A percentile compares a stretch with the other conserved stretches of the same genome.
These are phyloP conservation scores for Vachellia collinsii DNA, from an alignment of 306 rosid genomes.

Conservation along the genomic window DNA sequence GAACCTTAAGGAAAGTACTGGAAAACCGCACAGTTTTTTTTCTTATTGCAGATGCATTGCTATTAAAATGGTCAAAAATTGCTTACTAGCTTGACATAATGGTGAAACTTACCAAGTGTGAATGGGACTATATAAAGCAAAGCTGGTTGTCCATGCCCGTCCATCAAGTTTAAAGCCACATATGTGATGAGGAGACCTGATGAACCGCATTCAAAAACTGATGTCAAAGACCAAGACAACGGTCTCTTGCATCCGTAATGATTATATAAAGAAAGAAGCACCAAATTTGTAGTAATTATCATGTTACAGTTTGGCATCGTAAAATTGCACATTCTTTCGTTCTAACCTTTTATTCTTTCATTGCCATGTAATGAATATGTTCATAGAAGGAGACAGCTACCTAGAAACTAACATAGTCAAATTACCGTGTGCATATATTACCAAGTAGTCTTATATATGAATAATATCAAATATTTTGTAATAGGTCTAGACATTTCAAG, in stretches of 20 bases:
- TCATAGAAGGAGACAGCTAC: background rate
- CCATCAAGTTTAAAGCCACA: constrained; percentile 97
- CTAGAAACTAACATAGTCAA: background rate
- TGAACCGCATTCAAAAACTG: constrained; percentile 28
- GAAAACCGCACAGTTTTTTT: background rate
- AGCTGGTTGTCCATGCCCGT: constrained; percentile 99
- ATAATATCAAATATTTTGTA: constrained; percentile 11
- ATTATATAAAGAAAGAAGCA: constrained; percentile 23
- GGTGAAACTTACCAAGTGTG: constrained; percentile 74
- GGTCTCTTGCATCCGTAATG: constrained; percentile 8
- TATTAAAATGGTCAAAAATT: background rate
- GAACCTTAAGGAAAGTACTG: background rate
- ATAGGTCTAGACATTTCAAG: constrained; percentile 20
- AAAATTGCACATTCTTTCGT: background rate
- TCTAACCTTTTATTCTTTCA: constrained; percentile 1
- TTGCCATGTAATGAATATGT: background rate
- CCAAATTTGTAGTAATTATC: constrained; percentile 1
- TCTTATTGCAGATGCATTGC: background rate
- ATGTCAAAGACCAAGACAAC: background rate
- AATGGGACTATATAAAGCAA: constrained; percentile 95
- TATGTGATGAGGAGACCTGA: constrained; percentile 93
- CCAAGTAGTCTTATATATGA: background rate
- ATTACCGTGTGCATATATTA: background rate
- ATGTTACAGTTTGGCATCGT: background rate
- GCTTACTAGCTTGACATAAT: background rate